Conservation (phyloP, 225 moss, liverwort and hornwort genomes). For the Asterella californica region DNA sequence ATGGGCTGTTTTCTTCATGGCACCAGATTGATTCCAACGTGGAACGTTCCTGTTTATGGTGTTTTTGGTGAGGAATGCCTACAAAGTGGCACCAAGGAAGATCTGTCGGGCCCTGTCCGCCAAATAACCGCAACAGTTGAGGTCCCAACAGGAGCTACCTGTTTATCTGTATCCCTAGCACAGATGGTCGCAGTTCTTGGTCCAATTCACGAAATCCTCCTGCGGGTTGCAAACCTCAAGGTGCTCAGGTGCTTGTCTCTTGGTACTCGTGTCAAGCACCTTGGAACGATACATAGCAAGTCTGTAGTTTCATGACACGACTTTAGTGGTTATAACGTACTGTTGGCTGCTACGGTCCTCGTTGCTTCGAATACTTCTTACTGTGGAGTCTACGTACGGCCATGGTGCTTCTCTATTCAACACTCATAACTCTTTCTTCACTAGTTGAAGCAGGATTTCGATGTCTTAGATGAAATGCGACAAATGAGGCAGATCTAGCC, state of each 20-base stretch:
- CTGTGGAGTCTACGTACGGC: too few relatives aligned
- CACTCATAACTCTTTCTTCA: background rate
- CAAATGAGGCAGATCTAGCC: too few relatives aligned
- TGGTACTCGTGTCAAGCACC: background rate
- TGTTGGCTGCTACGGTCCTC: background rate
- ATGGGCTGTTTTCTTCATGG: background rate
- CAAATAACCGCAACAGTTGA: conserved; percentile 57
- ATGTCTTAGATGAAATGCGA: background rate
- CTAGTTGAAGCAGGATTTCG: background rate
- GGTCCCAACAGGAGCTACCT: conserved; percentile 42
- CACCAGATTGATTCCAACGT: conserved; percentile 22
- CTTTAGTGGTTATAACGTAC: too few relatives aligned
- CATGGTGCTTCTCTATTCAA: too few relatives aligned
- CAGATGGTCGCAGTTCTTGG: conserved; percentile 66
- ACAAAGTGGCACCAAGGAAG: conserved; percentile 36
- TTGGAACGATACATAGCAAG: background rate
- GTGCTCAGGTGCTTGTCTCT: conserved; percentile 62
- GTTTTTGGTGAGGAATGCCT: conserved; percentile 94
- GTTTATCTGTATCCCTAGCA: conserved; percentile 68
- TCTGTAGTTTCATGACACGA: background rate
- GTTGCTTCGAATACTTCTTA: background rate
- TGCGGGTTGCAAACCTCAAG: conserved; percentile 69
- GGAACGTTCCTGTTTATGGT: conserved; percentile 65
- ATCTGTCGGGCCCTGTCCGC: conserved; percentile 17
- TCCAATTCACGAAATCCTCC: conserved; percentile 85